Evolutionary conservation across 192 early-diverging fungal species (phyloP), one percentile per base, ranked within the genome.

Genomic region (Dissophora globulifera): DNA sequence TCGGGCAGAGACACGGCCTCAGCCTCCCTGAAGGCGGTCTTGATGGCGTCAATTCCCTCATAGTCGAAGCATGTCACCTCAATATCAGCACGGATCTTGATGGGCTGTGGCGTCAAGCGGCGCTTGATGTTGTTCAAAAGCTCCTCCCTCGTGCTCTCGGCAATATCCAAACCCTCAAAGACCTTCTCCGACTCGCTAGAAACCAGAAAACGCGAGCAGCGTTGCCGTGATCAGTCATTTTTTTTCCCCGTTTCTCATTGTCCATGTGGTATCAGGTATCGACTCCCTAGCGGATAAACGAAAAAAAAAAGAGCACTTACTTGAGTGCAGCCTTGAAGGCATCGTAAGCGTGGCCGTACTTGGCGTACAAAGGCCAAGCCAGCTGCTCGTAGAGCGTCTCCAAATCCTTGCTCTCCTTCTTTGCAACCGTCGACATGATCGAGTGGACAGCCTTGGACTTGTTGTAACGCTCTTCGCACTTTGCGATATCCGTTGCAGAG

Each of bases 41-140:
- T 94, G 74, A 99, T 95, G 43, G 95, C 97, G 79, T 97, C 94
- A 41, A 99, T 93, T 63, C 97, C 97, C 80, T 96, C 92, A 69
- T 94, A 94, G 57, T 91, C 93, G 69, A 91, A 93, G 85, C 96
- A 98, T 56, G 89, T 92, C 30, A 96, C 88, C 78, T 97, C 96
- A 56, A 99, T 86, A 83, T 99, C 95, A 38, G 95, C 93, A 70
- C 96, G 94, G 50, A 99, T 93, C 82, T 98, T 99, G 78, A 95
- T 89, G 35, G 94, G 92, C 78, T 97, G 94, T 42, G 96, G 97
- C 38, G 95, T 96, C 82, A 99, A 81, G n/a, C 93, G 87, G 50
- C 94, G 92, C 49, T 87, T 87, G 60, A 99, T 96, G 79, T 92
- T 91, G 78, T 74, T 79, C 55, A 95, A 65, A 27, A 99, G 82